Base-by-base conservation (phyloP, 345 rosid species). In the Acer negundo region DNA sequence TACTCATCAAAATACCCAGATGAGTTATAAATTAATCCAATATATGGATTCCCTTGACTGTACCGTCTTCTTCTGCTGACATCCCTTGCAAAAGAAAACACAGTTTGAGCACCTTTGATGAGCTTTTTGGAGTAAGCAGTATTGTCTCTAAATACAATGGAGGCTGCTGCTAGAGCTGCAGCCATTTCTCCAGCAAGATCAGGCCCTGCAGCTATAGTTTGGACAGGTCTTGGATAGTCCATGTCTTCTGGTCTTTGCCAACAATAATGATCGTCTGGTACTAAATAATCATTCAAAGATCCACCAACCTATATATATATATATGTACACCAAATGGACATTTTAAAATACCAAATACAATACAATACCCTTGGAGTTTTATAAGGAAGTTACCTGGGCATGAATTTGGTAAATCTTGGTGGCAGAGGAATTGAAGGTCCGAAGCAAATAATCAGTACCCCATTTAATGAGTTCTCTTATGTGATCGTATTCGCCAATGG, bases 161-260 rank as follows among this genome's bases (percentile, higher is more conserved):
- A 94, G 24, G 98, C 98, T 0, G 98, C 88, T 0, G 97, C 87
- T 2, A 94, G 72, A 42, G 98, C 93, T 0, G 98, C 94, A 0
- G 96, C 90, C 81, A 92, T 92, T 80, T 94, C 97, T 13, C 88
- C 91, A 0, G 86, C 97, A 0, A 94, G 95, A 56, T 94, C 97
- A 0, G 95, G 82, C 17, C 92, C 97, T 0, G 92, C 17, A 20
- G 23, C 64, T 3, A 86, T 2, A 0, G 59, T 49, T 47, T 85
- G 85, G 23, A 89, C 84, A 16, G 87, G 89, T 62, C 95, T 81
- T 6, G 55, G 58, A n/a, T 93, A 93, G 70, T 87, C 85, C 97
- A 93, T 93, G 81, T 94, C 97, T 80, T 93, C 98, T 10, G 97
- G 97, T 77, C 90, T 86, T 66, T 79, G 78, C 97, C 98, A 94